Base-by-base conservation (phyloP, 2,329 filamentous ascomycete species). In the Apiospora phragmitis region DNA sequence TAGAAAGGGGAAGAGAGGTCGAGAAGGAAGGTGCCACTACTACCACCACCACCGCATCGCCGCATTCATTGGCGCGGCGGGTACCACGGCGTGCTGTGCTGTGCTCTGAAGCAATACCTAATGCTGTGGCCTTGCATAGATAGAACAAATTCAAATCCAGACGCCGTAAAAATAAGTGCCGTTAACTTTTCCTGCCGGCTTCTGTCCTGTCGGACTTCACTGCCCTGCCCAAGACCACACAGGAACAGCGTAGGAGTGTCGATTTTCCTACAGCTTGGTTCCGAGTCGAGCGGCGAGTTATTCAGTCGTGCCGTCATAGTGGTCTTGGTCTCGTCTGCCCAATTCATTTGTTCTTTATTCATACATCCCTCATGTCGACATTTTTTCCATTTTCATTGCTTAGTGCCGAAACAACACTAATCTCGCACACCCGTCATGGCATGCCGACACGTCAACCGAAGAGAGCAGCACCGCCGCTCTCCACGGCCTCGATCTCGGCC, bases 401-500 rank as follows among this genome's bases (percentile, higher is more conserved):
- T 62, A 62, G 32, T 62, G 55, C 21, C 8, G 21, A n/a, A 62
- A 38, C 18, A 35, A n/a, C 55, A 62, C 55, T 62, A 35, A 35
- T 35, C 18, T 59, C 51, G 32, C 55, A 62, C 55, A 62, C 55
- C 55, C 55, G 21, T n/a, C 18, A 62, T 21, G 55, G 29, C 55
- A 62, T 38, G 55, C 55, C 8, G 32, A 38, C 29, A 38, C n/a
- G 72, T 84, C 79, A 89, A 73, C 84, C 83, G 74, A 87, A 82
- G 70, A 86, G 80, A 45, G 87, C 83, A 43, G 95, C 96, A 70
- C 96, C 96, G 70, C 95, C 96, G 70, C 94, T 96, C 89, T 98
- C 94, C 78, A 99, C 89, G 29, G 94, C 95, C 82, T 98, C 96
- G 72, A 99, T 99, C 88, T 99, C 96, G 59, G 91, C 91, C 76